Conservation (phyloP, 306 rosid genomes). For the Inga oerstediana region DNA sequence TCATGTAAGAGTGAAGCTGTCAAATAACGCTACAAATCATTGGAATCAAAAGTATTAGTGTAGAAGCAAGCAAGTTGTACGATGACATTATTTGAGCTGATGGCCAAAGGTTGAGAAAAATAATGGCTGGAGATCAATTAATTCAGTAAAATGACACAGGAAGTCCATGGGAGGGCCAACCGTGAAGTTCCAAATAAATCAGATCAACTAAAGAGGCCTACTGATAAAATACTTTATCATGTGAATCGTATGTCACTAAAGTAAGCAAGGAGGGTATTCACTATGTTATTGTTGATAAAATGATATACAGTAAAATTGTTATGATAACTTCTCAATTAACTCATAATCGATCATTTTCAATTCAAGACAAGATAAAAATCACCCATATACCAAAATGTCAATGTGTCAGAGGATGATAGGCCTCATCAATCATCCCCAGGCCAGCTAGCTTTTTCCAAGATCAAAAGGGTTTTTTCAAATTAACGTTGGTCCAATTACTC, state of each 20-base stretch:
- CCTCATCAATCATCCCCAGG: neutral
- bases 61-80: neutral
- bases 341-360: neutral
- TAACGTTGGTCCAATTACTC: constrained; percentile 24
- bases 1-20: neutral
- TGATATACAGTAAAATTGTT: neutral
- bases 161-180: neutral
- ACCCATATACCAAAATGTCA: neutral
- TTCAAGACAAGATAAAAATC: neutral
- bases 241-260: neutral
- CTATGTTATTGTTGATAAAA: neutral
- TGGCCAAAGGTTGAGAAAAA: neutral
- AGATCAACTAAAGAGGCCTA: neutral
- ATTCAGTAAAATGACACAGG: neutral
- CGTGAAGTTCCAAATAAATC: constrained; percentile 13
- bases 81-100: neutral
- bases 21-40: neutral
- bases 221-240: neutral
- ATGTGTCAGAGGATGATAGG: neutral
- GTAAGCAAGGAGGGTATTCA: neutral
- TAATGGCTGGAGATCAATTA: constrained; percentile 5
- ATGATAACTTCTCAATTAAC: neutral
- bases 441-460: constrained; percentile 16
- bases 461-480: constrained; percentile 16
- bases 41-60: neutral